Base-by-base conservation (phyloP, 768 basidiomycete genomes). In the Leccinum subgranulosum region DNA sequence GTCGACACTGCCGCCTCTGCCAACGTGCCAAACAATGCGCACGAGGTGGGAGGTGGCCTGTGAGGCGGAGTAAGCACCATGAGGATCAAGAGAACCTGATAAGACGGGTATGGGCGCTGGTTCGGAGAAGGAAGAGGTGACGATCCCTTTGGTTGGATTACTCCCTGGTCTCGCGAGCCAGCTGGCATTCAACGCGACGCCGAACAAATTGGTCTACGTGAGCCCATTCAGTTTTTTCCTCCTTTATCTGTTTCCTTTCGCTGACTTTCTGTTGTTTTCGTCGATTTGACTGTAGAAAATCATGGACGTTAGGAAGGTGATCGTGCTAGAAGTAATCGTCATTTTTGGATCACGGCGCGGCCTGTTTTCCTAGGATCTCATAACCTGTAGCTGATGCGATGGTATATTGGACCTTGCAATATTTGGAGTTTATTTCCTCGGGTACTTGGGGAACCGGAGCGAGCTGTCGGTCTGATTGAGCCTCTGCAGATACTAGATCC, bases 161-260 rank as follows among this genome's bases (percentile, higher is more conserved):
- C 73, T 98, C 29, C 94, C 93, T 4, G 88, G 84, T 1, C 74
- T 97, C 43, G 85, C 88, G 54, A 76, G 86, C 64, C 82, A 82
- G 60, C 59, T 84, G 57, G 85, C 86, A 43, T 68, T 93, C 63
- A 80, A 84, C 60, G 82, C 81, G n/a, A 68, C 87, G 54, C 91
- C 90, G 41, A 92, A 91, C 68, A 90, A 23, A 23, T 23, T 3
- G 3, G 81, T 92, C 25, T 92, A 94, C 75, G 93, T 92, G 67
- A 72, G 89, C 23, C 81, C n/a, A 39, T n/a, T 9, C 36, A 17
- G 17, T 17, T 39, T 39, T n/a, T 39, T 9, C 3, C 23, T 23
- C 23, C 2, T 23, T 23, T 23, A 2, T 23, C 23, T 1, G 73
- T 6, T 54, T 2, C 51, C 11, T 5, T 46, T 21, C 14, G 39